Evolutionary conservation across 208 protist species (phyloP).

Genomic region (Leishmania guyanensis): DNA sequence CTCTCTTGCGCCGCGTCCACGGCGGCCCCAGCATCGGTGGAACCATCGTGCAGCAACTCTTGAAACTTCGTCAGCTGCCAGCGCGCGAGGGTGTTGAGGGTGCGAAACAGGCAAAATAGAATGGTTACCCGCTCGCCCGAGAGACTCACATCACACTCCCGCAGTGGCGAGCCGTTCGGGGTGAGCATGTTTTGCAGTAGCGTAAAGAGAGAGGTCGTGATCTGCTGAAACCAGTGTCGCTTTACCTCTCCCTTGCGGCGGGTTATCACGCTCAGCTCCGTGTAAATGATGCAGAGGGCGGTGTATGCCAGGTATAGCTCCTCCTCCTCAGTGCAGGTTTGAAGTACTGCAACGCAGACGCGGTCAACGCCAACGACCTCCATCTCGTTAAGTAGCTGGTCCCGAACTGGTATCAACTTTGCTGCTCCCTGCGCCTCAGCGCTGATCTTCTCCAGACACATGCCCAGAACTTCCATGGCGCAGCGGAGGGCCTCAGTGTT

Average conservation of each 20-base stretch:
- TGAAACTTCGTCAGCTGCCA: slow-evolving; percentile 75
- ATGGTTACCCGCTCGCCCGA: slow-evolving; percentile 49
- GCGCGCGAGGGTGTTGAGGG: slow-evolving; percentile 76
- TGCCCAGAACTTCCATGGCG: slow-evolving; percentile 46
- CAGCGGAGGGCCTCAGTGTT: slow-evolving; percentile 43
- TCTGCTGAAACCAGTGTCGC: slow-evolving; percentile 50
- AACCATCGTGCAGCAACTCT: slow-evolving; percentile 59
- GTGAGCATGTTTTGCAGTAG: slow-evolving; percentile 80
- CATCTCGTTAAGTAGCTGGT: slow-evolving; percentile 70
- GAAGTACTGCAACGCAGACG: slow-evolving; percentile 66
- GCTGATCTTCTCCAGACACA: slow-evolving; percentile 62
- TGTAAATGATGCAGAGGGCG: slow-evolving; percentile 59
- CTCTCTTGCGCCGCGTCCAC: slow-evolving; percentile 16
- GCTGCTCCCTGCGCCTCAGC: slow-evolving; percentile 34
- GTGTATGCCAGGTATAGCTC: slow-evolving; percentile 65
- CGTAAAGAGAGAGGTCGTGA: slow-evolving; percentile 63
- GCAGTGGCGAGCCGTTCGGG: slow-evolving; percentile 37
- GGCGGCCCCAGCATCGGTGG: slow-evolving; percentile 9
- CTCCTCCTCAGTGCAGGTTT: slow-evolving; percentile 42
- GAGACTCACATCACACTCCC: slow-evolving; percentile 27
- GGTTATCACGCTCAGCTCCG: slow-evolving; percentile 44
- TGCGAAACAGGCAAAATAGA: slow-evolving; percentile 70
- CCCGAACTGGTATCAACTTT: slow-evolving; percentile 45
- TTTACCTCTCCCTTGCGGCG: slow-evolving; percentile 53
- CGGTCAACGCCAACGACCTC: slow-evolving; percentile 63